A percentile compares a stretch with the other conserved stretches of the same genome.
phyloP scores from a whole-genome alignment of 306 rosid species.

The Fragaria vesca region DNA sequence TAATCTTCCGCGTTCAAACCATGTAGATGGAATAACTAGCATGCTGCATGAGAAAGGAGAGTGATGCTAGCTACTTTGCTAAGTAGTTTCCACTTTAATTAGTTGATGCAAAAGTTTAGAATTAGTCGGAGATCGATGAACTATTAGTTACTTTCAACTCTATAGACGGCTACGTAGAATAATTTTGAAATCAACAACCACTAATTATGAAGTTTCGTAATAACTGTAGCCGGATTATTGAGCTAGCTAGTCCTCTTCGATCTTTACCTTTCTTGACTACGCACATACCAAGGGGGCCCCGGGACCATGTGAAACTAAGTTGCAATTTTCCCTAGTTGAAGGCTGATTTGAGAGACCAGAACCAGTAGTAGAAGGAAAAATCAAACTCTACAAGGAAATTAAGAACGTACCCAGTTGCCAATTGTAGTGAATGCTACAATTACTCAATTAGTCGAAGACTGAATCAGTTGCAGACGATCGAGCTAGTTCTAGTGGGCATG shows the following conservation, averaged over 20 bases:
- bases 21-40: not conserved
- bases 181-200: not conserved
- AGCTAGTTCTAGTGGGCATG: constrained; percentile 1
- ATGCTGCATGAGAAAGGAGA: not conserved
- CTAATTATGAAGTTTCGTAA: not conserved
- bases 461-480: not conserved
- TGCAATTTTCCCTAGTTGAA: not conserved
- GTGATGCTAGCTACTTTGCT: not conserved
- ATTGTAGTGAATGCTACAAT: not conserved
- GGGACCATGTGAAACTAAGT: constrained; percentile 4
- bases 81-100: not conserved
- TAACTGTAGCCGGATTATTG: not conserved
- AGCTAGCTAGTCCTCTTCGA: not conserved
- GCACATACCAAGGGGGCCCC: not conserved
- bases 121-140: not conserved
- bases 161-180: not conserved
- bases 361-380: not conserved
- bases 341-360: not conserved
- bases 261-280: constrained; percentile 1
- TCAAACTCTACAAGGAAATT: not conserved
- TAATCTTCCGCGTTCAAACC: not conserved
- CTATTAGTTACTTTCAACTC: not conserved
- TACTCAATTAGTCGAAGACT: not conserved
- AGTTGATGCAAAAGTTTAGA: not conserved
- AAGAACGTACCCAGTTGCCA: not conserved